phyloP scores from a whole-genome alignment of 2,329 filamentous ascomycete genomes.

The Colletotrichum spinosum region DNA sequence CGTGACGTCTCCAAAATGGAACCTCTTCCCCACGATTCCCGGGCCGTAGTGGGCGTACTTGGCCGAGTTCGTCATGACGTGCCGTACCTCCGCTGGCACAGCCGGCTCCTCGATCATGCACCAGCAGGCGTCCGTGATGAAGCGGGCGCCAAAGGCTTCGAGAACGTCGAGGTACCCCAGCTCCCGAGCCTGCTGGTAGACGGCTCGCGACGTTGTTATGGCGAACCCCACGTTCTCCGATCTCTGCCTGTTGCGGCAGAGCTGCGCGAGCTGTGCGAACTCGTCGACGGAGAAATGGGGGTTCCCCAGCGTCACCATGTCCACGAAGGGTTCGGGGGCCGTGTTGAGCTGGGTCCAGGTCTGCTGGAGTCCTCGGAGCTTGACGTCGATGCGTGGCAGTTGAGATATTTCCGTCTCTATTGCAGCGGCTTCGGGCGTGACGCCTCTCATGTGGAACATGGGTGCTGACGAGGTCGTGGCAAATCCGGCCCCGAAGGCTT shows the following conservation, averaged over 20 bases:
- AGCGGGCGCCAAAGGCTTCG: slow-evolving; percentile 50
- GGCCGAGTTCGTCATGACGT: slow-evolving; percentile 58
- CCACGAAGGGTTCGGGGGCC: slow-evolving; percentile 38
- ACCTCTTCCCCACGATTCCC: slow-evolving; percentile 39
- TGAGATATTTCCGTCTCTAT: not conserved
- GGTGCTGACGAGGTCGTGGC: slow-evolving; percentile 54
- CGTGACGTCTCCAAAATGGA: slow-evolving; percentile 42
- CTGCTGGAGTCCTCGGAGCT: not conserved
- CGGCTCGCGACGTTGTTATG: slow-evolving; percentile 22
- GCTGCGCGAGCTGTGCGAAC: slow-evolving; percentile 44
- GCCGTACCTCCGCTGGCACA: slow-evolving; percentile 42
- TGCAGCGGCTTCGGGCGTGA: slow-evolving; percentile 51
- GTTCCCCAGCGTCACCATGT: slow-evolving; percentile 56
- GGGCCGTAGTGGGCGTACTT: slow-evolving; percentile 59
- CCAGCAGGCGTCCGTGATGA: slow-evolving; percentile 60
- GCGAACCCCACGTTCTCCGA: slow-evolving; percentile 29
- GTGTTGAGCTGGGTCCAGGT: slow-evolving; percentile 6
- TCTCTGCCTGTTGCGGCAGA: slow-evolving; percentile 46
- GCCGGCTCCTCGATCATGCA: slow-evolving; percentile 57
- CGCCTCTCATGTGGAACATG: slow-evolving; percentile 56
- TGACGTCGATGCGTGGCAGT: not conserved
- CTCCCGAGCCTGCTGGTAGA: slow-evolving; percentile 21
- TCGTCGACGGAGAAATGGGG: slow-evolving; percentile 56
- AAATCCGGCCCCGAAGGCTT: slow-evolving; percentile 58
- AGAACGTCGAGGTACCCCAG: slow-evolving; percentile 46